Conservation (phyloP, 129 eudicot genomes). For the Lonicera japonica region DNA sequence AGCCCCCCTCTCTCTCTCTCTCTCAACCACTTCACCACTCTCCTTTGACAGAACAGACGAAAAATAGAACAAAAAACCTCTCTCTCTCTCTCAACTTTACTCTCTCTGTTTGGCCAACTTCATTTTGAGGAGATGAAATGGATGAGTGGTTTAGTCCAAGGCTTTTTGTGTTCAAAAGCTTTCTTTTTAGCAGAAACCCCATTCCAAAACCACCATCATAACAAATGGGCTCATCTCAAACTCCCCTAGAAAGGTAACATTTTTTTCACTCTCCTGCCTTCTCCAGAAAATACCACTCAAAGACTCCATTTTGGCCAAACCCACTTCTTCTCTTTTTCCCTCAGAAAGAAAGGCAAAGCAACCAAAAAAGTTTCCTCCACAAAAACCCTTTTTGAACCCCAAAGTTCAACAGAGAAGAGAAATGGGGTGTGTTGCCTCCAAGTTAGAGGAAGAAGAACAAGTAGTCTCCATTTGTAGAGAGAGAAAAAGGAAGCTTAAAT, state of each 20-base stretch:
- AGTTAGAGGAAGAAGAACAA: conserved; percentile 75
- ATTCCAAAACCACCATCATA: no score
- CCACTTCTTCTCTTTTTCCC: conserved; percentile 14
- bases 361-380: conserved; percentile 19
- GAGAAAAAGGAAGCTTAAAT: conserved; percentile 64
- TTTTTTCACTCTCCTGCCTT: conserved; percentile 8
- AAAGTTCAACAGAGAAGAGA: not conserved
- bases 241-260: conserved; percentile 3
- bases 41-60: not conserved
- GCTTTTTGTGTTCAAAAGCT: not conserved
- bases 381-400: conserved; percentile 13
- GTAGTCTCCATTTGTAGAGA: conserved; percentile 91
- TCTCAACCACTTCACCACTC: not conserved
- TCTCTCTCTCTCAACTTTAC: conserved; percentile 1
- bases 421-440: conserved; percentile 98
- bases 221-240: conserved; percentile 9
- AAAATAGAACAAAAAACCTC: conserved; percentile 3
- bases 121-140: conserved; percentile 2
- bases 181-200: not conserved
- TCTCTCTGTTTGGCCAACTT: conserved; percentile 1
- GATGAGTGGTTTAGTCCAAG: not conserved
- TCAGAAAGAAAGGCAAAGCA: conserved; percentile 7
- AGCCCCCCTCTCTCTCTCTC: no score
- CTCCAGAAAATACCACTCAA: conserved; percentile 1
- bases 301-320: conserved; percentile 22